Conservation (phyloP, 768 basidiomycete genomes). For the Podaxis sp. region DNA sequence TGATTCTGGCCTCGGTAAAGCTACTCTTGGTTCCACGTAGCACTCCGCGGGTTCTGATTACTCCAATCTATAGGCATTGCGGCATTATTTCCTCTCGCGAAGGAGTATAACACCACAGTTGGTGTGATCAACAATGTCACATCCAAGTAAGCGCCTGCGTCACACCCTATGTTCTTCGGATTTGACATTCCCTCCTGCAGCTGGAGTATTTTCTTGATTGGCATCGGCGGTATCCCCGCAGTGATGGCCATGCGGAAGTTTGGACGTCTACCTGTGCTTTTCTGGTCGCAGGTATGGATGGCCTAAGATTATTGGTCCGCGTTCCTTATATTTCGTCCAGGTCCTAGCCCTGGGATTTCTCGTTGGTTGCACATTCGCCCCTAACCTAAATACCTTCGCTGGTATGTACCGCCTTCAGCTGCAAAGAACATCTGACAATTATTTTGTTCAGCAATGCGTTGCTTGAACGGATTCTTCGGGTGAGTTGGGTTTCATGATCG, state of each 20-base stretch:
- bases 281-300: slow-evolving; percentile 61
- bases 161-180: neutral
- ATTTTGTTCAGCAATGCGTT: slow-evolving; percentile 45
- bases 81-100: slow-evolving; percentile 56
- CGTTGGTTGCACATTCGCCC: slow-evolving; percentile 47
- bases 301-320: neutral
- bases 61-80: slow-evolving; percentile 40
- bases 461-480: slow-evolving; percentile 57
- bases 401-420: slow-evolving; percentile 28
- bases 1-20: slow-evolving; percentile 57
- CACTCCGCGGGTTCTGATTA: neutral
- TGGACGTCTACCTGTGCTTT: slow-evolving; percentile 65
- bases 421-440: neutral
- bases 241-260: slow-evolving; percentile 62
- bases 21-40: neutral
- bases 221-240: slow-evolving; percentile 53
- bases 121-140: slow-evolving; percentile 62
- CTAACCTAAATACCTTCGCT: slow-evolving; percentile 53
- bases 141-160: slow-evolving; percentile 36
- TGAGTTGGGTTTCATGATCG: slow-evolving; percentile 22
- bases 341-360: slow-evolving; percentile 55
- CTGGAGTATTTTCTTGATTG: slow-evolving; percentile 66
- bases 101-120: slow-evolving; percentile 51
- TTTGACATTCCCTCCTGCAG: slow-evolving; percentile 25
- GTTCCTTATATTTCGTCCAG: slow-evolving; percentile 25